Conservation (phyloP, 495 filamentous ascomycete genomes). For the Entonaema liquescens region DNA sequence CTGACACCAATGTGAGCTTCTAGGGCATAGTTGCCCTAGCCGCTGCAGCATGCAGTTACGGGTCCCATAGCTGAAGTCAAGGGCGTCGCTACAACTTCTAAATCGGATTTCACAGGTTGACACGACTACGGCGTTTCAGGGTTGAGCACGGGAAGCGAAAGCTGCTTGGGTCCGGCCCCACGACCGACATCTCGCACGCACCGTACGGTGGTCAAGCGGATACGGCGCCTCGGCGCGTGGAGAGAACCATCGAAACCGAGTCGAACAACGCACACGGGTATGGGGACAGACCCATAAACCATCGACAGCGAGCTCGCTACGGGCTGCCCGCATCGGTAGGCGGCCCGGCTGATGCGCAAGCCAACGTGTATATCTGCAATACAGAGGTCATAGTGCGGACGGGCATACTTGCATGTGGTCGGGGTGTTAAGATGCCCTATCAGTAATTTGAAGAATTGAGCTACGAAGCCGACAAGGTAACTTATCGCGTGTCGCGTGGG, state of each 20-base stretch:
- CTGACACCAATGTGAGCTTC: constrained; percentile 1
- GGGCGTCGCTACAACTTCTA: neutral
- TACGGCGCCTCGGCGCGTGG: constrained; percentile 2
- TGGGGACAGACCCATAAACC: neutral
- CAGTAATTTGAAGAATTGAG: neutral
- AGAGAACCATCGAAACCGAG: constrained; percentile 4
- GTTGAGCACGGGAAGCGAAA: neutral
- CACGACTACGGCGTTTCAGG: constrained; percentile 2
- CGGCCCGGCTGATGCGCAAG: neutral
- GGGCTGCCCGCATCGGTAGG: neutral
- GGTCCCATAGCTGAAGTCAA: neutral
- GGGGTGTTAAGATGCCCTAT: neutral
- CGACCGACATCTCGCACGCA: neutral
- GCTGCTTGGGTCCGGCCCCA: neutral
- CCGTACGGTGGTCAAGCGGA: constrained; percentile 6
- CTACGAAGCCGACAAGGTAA: neutral
- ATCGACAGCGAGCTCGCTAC: neutral
- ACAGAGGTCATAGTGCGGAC: neutral
- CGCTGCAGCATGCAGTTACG: neutral
- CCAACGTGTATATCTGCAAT: neutral
- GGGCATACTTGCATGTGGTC: neutral
- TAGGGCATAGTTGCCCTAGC: neutral
- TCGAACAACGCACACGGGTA: constrained; percentile 12
- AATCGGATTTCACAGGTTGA: neutral
- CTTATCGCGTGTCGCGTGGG: neutral